Percentiles rank a stretch among this genome's conserved stretches.
Conservation (phyloP, 1,139 yeast species). For the Kodamaea suecica region DNA sequence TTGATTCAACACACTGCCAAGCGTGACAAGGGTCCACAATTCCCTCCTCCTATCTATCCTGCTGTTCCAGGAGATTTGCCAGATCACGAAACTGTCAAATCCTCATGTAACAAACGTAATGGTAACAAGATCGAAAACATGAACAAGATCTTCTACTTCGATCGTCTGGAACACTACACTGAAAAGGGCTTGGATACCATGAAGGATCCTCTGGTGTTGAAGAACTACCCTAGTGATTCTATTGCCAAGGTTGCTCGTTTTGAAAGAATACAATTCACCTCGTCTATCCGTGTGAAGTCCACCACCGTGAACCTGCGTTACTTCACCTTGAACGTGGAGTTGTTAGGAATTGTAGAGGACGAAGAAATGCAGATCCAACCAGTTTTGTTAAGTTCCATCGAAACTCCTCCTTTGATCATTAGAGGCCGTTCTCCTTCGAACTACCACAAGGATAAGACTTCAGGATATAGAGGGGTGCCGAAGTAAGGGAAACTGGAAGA, state of each 20-base stretch:
- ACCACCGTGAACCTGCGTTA: constrained; percentile 44
- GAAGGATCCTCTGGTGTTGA: constrained; percentile 33
- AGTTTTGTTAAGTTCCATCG: constrained; percentile 39
- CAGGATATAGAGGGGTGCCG: constrained; percentile 28
- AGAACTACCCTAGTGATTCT: constrained; percentile 47
- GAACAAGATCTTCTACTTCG: constrained; percentile 51
- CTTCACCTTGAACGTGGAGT: constrained; percentile 53
- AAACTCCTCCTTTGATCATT: constrained; percentile 62
- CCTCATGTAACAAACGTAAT: constrained; percentile 60
- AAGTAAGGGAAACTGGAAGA: constrained; percentile 1
- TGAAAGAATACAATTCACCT: constrained; percentile 66
- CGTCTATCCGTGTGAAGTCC: constrained; percentile 55
- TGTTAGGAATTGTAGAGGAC: constrained; percentile 48
- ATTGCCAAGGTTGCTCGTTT: constrained; percentile 62
- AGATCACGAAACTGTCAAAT: constrained; percentile 53
- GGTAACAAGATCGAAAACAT: constrained; percentile 49
- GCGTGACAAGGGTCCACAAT: constrained; percentile 69
- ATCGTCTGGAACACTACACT: constrained; percentile 36
- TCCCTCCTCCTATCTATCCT: constrained; percentile 56
- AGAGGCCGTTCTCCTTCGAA: constrained; percentile 70
- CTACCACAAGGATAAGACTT: constrained; percentile 45
- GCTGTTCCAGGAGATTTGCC: constrained; percentile 60
- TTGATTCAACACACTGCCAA: constrained; percentile 69
- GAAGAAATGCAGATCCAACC: constrained; percentile 41
- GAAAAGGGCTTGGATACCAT: constrained; percentile 28